phyloP scores from a whole-genome alignment of 179 eudicot species.

The Silene noctiflora region DNA sequence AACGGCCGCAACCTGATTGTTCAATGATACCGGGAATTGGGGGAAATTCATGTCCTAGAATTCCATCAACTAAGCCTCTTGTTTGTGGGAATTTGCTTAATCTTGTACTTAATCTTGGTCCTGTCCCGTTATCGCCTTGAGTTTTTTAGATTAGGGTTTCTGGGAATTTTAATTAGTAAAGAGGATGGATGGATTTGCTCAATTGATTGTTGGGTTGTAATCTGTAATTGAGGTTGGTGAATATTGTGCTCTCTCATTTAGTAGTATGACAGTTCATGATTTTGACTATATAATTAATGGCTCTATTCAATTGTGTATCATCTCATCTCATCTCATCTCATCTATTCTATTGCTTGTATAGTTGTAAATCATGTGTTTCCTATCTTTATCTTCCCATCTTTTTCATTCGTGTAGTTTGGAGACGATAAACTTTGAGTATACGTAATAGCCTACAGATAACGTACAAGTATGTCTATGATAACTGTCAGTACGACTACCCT shows the following conservation, averaged over 20 bases:
- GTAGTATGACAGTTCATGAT: constrained; percentile 15
- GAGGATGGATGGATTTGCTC: background rate
- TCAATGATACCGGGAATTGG: constrained; percentile 48
- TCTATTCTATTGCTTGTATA: background rate
- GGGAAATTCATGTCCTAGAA: constrained; percentile 46
- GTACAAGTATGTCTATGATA: too few species aligned
- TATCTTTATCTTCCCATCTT: background rate
- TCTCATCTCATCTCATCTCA: constrained; percentile 5
- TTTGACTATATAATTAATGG: constrained; percentile 13
- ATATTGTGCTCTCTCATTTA: constrained; percentile 16
- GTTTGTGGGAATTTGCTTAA: constrained; percentile 39
- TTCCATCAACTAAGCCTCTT: constrained; percentile 44
- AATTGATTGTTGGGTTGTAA: background rate
- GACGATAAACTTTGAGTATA: background rate
- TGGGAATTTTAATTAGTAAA: too few species aligned
- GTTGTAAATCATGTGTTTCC: background rate
- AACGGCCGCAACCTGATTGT: constrained; percentile 72
- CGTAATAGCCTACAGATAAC: too few species aligned
- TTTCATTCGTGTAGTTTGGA: too few species aligned
- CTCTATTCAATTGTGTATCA: background rate
- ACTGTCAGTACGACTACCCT: too few species aligned
- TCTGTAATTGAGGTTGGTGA: constrained; percentile 18
- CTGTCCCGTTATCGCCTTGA: constrained; percentile 24
- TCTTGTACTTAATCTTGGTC: constrained; percentile 20
- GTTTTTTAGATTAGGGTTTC: background rate